Percentiles rank a stretch among this genome's conserved stretches.
Evolutionary conservation across 2,329 filamentous ascomycete genomes (phyloP).

Genomic region (Aphanoascus verrucosus): DNA sequence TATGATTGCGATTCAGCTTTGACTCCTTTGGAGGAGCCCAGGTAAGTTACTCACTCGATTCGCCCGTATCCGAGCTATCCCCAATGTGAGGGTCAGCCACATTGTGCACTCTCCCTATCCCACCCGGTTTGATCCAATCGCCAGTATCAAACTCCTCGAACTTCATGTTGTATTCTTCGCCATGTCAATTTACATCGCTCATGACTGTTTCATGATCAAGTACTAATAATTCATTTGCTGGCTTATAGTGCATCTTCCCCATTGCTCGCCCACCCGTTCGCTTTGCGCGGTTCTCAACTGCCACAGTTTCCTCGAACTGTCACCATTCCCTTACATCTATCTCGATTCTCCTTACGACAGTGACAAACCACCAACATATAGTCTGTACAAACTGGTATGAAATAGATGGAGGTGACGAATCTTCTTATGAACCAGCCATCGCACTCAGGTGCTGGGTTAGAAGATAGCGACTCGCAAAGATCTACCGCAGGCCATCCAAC

Average conservation of each 20-base stretch:
- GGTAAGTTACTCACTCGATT: slow-evolving; percentile 17
- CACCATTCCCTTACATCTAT: not conserved
- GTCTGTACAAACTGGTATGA: slow-evolving; percentile 10
- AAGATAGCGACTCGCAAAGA: not conserved
- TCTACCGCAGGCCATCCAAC: slow-evolving; percentile 20
- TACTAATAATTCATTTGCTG: slow-evolving; percentile 2
- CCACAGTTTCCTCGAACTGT: slow-evolving; percentile 4
- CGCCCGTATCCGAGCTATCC: slow-evolving; percentile 27
- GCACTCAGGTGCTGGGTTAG: not conserved
- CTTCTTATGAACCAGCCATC: slow-evolving; percentile 12
- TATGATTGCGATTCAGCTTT: slow-evolving; percentile 28
- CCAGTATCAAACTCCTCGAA: not conserved
- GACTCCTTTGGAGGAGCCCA: slow-evolving; percentile 11
- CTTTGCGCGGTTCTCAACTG: not conserved
- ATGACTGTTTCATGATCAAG: not conserved
- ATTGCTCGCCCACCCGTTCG: not conserved
- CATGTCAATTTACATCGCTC: not conserved
- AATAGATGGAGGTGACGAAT: slow-evolving; percentile 17
- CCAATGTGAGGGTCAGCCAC: slow-evolving; percentile 14
- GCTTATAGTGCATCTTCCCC: not conserved
- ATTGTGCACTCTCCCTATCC: not conserved
- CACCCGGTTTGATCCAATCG: not conserved
- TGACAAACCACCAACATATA: not conserved
- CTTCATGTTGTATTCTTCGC: not conserved
- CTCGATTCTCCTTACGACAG: not conserved